Evolutionary conservation across 306 rosid genomes (phyloP), one percentile per base, ranked within the genome.

Genomic region (Glycine tomentella): DNA sequence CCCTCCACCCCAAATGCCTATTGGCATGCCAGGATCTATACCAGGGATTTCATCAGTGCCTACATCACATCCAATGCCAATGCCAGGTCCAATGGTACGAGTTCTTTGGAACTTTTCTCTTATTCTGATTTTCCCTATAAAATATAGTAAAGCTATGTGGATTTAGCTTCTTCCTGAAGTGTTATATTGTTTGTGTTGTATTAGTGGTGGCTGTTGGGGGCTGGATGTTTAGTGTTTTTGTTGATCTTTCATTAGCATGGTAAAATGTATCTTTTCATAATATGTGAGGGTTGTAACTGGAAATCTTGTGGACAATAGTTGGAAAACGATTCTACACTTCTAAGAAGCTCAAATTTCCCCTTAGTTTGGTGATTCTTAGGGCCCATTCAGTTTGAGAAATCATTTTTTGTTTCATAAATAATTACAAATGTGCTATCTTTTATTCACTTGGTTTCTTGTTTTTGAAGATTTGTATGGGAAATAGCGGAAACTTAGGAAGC

Each of bases 51-150:
- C 95, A 67, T 84, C 93, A 40, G 87, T 69, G 69, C 87, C 96
- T n/a, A 81, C 90, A 42, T 90, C 98, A 50, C 90, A 87, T 74
- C 77, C 80, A 17, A 84, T 90, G 86, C 86, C 93, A 53, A 88
- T 89, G 86, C 95, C 92, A 15, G 97, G 97, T 78, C 94, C 95
- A 45, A 88, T 91, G 98, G 99, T 95, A 93, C 49, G 89, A 15
- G 31, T 25, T 25, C 42, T 67, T 50, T 46, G 15, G 31, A 40
- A 40, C 82, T 67, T 40, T 77, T 58, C 49, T 36, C 9, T 3
- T 75, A 9, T 57, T 67, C 50, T 38, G 76, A 48, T 33, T 69
- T 57, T 53, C 15, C 44, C 33, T 66, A 59, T 49, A 20, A 51
- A 16, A 6, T 49, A 44, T 58, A 2, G 20, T 64, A 49, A 40